Percentiles rank a stretch among this genome's conserved stretches.
Conservation (phyloP, 371 early-diverging fungal species). For the Basidiobolus heterosporus region DNA sequence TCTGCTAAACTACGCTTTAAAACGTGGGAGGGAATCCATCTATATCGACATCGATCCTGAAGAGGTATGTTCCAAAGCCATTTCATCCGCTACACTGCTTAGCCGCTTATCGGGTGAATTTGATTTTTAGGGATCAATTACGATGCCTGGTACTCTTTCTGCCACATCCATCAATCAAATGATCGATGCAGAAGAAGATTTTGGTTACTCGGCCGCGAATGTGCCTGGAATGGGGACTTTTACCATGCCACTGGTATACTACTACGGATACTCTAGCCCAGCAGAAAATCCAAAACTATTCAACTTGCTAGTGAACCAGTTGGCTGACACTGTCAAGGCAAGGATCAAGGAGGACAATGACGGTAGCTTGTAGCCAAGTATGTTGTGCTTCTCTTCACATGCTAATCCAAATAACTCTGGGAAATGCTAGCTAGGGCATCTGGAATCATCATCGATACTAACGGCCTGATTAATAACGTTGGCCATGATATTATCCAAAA, state of each 20-base stretch:
- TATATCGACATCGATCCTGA: slow-evolving; percentile 74
- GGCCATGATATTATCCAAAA: slow-evolving; percentile 48
- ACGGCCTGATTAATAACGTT: slow-evolving; percentile 36
- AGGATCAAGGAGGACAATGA: slow-evolving; percentile 46
- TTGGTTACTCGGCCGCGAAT: slow-evolving; percentile 51
- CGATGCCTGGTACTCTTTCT: slow-evolving; percentile 72
- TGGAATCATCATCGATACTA: slow-evolving; percentile 50
- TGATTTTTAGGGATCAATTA: slow-evolving; percentile 45
- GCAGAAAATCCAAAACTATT: slow-evolving; percentile 65
- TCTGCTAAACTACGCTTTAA: slow-evolving; percentile 66
- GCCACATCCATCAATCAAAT: slow-evolving; percentile 56
- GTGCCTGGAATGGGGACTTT: slow-evolving; percentile 45
- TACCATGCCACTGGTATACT: slow-evolving; percentile 69
- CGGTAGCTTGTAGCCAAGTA: slow-evolving; percentile 14
- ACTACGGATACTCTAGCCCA: slow-evolving; percentile 72
- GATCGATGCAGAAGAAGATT: slow-evolving; percentile 74
- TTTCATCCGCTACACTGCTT: no score
- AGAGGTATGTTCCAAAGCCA: slow-evolving; percentile 25
- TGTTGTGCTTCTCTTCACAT: neutral
- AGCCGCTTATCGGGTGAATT: no score
- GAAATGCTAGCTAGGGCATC: slow-evolving; percentile 24
- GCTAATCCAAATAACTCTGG: neutral
- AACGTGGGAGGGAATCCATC: slow-evolving; percentile 54
- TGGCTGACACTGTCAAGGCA: slow-evolving; percentile 44
- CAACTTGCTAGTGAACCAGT: slow-evolving; percentile 30